phyloP scores from a whole-genome alignment of 2,329 filamentous ascomycete genomes.

The Penicillium hordei region DNA sequence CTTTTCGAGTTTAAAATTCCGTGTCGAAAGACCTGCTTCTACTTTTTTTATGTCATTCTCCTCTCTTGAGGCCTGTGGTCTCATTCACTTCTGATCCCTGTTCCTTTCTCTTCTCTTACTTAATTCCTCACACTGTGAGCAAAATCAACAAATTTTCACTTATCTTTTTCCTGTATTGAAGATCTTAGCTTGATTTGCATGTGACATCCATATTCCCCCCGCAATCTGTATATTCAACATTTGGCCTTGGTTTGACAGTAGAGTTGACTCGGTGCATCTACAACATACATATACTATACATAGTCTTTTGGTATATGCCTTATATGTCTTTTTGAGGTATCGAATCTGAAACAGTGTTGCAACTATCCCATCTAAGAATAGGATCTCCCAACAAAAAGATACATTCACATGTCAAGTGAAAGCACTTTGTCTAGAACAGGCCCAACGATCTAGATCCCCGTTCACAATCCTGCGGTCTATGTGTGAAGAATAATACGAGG shows the following conservation, averaged over 20 bases:
- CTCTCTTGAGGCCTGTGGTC: slow-evolving; percentile 26
- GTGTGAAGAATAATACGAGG: neutral
- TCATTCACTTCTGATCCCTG: slow-evolving; percentile 17
- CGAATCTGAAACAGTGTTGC: neutral
- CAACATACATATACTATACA: neutral
- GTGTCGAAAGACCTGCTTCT: slow-evolving; percentile 10
- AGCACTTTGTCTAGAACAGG: neutral
- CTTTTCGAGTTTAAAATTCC: slow-evolving; percentile 21
- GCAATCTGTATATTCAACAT: neutral
- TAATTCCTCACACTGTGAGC: slow-evolving; percentile 20
- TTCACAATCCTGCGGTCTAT: neutral
- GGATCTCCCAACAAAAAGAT: neutral
- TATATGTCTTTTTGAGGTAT: neutral
- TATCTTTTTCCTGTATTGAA: neutral
- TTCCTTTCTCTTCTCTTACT: slow-evolving; percentile 11
- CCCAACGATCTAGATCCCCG: neutral
- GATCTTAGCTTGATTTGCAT: neutral
- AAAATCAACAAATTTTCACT: slow-evolving; percentile 17
- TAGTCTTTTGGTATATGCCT: neutral
- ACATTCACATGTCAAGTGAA: neutral
- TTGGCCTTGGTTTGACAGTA: neutral
- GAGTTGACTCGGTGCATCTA: neutral
- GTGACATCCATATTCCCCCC: slow-evolving; percentile 8
- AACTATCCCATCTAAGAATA: neutral
- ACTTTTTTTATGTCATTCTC: slow-evolving; percentile 19